Evolutionary conservation across 169 alveolate genomes (phyloP), one percentile per base, ranked within the genome.

Genomic region (Babesia gibsoni): DNA sequence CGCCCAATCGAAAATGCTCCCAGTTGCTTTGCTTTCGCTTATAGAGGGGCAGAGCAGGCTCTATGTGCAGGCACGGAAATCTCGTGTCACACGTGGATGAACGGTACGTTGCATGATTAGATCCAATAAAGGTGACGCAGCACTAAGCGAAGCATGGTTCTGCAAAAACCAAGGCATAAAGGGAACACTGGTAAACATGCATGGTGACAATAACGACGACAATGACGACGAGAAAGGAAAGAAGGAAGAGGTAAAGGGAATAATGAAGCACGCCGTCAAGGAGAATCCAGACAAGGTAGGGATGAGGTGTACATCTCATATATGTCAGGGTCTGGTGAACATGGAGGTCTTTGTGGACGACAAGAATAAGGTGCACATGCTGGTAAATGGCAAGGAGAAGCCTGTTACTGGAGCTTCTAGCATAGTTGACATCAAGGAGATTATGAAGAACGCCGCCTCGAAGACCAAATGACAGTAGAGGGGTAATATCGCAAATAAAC

Each of bases 21-120:
- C 23, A 66, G 70, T 22, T 74, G 84, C 65, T 48, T 74, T n/a
- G n/a, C 80, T n/a, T 74, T 74, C 52, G 30, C 46, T 23, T 74
- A 74, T 41, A 45, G 84, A 25, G 84, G 84, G 0, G 54, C 84
- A 7, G 79, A 63, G 45, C 72, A 66, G 67, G 84, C 57, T 1
- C 46, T 74, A 5, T 74, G 84, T 43, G 67, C 84, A 9, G 77
- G 72, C 9, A 65, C 79, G n/a, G 73, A 66, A 35, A 25, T 36
- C 2, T 74, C 84, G 18, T 61, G 73, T 27, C 84, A 74, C 72
- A 63, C 65, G 2, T 74, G 84, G 84, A 74, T 74, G 84, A 74
- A 74, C 33, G 77, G 84, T 74, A 48, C 18, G 84, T 16, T 4
- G 10, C n/a, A 7, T 23, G 1, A 12, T 1, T 16, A 16, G 3